Percentiles rank a stretch among this genome's conserved stretches.
Conservation (phyloP, 2,329 filamentous ascomycete genomes). For the Plenodomus lindquistii region DNA sequence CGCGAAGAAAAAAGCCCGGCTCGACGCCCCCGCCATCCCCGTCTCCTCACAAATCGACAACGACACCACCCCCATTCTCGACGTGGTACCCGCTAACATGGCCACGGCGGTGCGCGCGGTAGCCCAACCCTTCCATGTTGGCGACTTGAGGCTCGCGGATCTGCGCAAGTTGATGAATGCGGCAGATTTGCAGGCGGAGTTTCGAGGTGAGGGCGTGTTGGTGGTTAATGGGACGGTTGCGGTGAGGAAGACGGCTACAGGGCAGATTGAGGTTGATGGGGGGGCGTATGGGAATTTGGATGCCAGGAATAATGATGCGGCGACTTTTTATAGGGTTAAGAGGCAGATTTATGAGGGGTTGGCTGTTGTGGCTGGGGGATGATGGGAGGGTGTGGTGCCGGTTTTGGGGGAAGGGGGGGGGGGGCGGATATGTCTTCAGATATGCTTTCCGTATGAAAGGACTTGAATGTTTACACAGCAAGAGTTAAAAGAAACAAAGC, state of each 20-base stretch:
- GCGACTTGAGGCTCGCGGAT: slow-evolving; percentile 87
- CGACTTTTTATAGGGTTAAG: slow-evolving; percentile 84
- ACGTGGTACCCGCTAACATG: slow-evolving; percentile 63
- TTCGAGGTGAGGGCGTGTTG: slow-evolving; percentile 88
- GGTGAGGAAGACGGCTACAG: slow-evolving; percentile 85
- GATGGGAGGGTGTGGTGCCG: no score
- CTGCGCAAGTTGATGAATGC: slow-evolving; percentile 81
- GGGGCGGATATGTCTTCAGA: no score
- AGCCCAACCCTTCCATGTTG: slow-evolving; percentile 89
- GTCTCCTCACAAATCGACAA: slow-evolving; percentile 52
- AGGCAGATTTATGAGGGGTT: slow-evolving; percentile 91
- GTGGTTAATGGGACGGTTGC: slow-evolving; percentile 87
- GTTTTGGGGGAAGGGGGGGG: no score
- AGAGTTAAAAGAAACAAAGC: no score
- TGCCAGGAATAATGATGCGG: slow-evolving; percentile 54
- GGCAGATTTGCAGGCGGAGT: slow-evolving; percentile 81
- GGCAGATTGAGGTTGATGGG: slow-evolving; percentile 82
- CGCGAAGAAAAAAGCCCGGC: slow-evolving; percentile 58
- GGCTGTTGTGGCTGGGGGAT: slow-evolving; percentile 77
- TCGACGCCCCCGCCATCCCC: slow-evolving; percentile 44
- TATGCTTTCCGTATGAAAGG: no score
- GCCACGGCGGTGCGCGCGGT: slow-evolving; percentile 74
- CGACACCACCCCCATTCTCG: slow-evolving; percentile 58
- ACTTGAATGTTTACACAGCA: no score
- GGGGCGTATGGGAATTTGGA: slow-evolving; percentile 40